Percentiles rank a stretch among this genome's conserved stretches.
These are phyloP conservation scores for Pyrrhoderma lamaoense DNA, from an alignment of 1,284 basidiomycete species.

Conservation along the genomic window DNA sequence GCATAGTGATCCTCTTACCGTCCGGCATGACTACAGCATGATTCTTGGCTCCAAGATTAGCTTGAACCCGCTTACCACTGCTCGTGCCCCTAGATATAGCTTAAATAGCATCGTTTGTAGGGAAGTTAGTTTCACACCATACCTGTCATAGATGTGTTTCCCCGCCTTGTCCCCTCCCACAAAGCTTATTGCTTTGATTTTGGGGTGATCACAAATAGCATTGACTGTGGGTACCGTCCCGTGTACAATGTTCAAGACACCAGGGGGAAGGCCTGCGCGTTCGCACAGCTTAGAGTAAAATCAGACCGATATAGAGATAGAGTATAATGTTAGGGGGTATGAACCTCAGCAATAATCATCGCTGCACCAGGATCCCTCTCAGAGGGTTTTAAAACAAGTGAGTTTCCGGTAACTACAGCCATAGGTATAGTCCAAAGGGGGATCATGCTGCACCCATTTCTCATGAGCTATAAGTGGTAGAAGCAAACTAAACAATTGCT, in stretches of 20 bases:
- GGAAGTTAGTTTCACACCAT: slow-evolving; percentile 18
- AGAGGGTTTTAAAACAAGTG: slow-evolving; percentile 90
- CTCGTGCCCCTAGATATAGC: slow-evolving; percentile 52
- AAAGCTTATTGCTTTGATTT: slow-evolving; percentile 92
- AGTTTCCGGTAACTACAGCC: slow-evolving; percentile 89
- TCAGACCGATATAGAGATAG: not conserved
- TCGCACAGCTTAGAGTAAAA: slow-evolving; percentile 26
- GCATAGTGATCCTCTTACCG: slow-evolving; percentile 38
- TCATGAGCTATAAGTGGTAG: not conserved
- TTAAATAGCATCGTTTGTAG: slow-evolving; percentile 11
- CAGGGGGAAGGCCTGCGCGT: slow-evolving; percentile 58
- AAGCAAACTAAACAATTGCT: slow-evolving; percentile 26
- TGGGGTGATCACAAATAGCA: slow-evolving; percentile 86
- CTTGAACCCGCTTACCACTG: slow-evolving; percentile 91
- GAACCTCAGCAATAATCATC: slow-evolving; percentile 88
- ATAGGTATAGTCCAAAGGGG: slow-evolving; percentile 93
- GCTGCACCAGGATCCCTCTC: slow-evolving; percentile 95
- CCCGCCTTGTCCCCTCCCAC: slow-evolving; percentile 93
- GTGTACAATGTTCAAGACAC: slow-evolving; percentile 86
- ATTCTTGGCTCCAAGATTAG: slow-evolving; percentile 96
- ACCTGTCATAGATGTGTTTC: slow-evolving; percentile 89
- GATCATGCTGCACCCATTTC: slow-evolving; percentile 67
- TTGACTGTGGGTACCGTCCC: slow-evolving; percentile 89
- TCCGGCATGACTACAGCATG: slow-evolving; percentile 95
- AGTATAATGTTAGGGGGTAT: not conserved